phyloP scores from a whole-genome alignment of 345 rosid genomes.

The Rhodomyrtus tomentosa region DNA sequence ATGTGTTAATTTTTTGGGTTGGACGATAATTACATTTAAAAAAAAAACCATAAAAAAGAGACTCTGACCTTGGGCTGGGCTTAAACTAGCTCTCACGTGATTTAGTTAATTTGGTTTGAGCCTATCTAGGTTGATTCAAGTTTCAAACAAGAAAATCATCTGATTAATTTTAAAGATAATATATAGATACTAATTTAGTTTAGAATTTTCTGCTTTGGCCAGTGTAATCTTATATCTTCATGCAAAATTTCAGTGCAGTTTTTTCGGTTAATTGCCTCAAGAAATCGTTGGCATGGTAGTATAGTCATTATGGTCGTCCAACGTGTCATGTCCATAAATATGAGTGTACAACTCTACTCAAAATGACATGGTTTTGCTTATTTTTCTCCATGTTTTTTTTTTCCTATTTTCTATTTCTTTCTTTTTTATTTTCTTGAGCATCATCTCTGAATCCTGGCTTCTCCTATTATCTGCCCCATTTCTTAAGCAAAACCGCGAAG shows the following conservation, averaged over 20 bases:
- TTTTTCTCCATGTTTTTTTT: background rate
- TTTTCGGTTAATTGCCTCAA: accelerated
- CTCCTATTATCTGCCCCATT: background rate
- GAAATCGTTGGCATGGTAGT: background rate
- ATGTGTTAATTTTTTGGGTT: background rate
- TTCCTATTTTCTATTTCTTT: accelerated
- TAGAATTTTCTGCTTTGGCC: accelerated
- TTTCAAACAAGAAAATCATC: background rate
- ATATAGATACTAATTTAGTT: too few relatives aligned
- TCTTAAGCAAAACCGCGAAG: background rate
- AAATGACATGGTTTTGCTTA: background rate
- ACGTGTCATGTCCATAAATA: too few relatives aligned
- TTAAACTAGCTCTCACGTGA: background rate
- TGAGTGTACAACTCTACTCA: too few relatives aligned
- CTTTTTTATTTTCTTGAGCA: background rate
- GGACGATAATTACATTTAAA: too few relatives aligned
- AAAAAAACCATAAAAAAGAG: background rate
- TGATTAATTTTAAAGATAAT: accelerated
- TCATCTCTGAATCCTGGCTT: background rate
- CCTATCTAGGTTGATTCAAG: background rate
- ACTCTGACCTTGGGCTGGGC: background rate
- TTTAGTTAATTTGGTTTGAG: background rate
- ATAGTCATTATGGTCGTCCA: too few relatives aligned
- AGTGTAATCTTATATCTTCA: accelerated
- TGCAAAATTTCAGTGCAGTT: background rate